phyloP scores from a whole-genome alignment of 179 eudicot species.

The Spergularia azorica region DNA sequence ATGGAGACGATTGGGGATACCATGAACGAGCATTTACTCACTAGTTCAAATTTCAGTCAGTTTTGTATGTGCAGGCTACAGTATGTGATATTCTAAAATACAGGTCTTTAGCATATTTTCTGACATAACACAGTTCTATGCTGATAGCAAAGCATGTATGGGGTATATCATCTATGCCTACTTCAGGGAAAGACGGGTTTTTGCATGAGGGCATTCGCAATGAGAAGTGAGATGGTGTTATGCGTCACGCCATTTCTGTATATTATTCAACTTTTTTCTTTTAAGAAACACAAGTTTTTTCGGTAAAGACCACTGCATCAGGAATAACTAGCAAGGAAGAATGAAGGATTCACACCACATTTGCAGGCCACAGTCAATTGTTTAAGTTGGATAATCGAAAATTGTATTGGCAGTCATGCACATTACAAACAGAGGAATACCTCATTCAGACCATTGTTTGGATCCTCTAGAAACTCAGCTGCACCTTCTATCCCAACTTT shows the following conservation, averaged over 20 bases:
- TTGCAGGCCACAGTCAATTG: not conserved
- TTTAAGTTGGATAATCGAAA: not conserved
- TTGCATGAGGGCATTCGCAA: too few relatives aligned
- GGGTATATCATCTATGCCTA: too few relatives aligned
- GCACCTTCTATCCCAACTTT: constrained; percentile 89
- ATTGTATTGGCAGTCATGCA: not conserved
- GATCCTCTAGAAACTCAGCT: constrained; percentile 78
- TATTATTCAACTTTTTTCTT: not conserved
- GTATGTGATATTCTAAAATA: too few relatives aligned
- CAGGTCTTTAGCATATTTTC: too few relatives aligned
- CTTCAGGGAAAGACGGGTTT: too few relatives aligned
- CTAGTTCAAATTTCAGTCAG: not conserved
- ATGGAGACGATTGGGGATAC: not conserved
- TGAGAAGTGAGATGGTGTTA: too few relatives aligned
- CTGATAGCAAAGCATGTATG: not conserved
- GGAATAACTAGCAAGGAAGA: not conserved
- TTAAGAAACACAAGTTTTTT: not conserved
- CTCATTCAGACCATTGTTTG: constrained; percentile 75
- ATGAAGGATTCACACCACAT: not conserved
- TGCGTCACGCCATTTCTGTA: too few relatives aligned
- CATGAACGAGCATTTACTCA: not conserved
- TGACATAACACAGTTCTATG: not conserved
- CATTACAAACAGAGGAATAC: constrained; percentile 30
- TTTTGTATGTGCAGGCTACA: not conserved
- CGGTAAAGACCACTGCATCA: too few relatives aligned